Evolutionary conservation across 345 rosid genomes (phyloP), one percentile per base, ranked within the genome.

Genomic region (Eucalyptus brandiana): DNA sequence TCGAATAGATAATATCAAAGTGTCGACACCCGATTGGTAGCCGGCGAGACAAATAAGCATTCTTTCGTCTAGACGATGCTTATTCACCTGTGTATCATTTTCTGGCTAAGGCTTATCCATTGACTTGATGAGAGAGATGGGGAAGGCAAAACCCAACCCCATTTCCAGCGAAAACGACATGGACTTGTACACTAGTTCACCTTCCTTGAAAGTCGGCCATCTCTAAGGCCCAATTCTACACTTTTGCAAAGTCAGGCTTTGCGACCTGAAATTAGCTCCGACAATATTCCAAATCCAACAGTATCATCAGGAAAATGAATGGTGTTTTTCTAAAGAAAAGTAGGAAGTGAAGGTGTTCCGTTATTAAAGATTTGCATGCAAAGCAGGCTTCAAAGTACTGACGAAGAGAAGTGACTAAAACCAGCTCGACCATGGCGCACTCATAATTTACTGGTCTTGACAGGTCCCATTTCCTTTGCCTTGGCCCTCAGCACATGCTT

Each of bases 381-480:
- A 76, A 76, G 83, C 7, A 12, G 47, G 85, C 30, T 76, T 23
- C 85, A 40, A 86, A 8, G 23, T 16, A 9, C 80, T 17, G 3
- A 6, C 37, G 40, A 17, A 23, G 87, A 86, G 28, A 34, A n/a
- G 40, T 44, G 10, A 40, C 50, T 32, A 62, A 62, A 40, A 51
- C 37, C 87, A 80, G 47, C 86, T 40, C 26, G 40, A 60, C 26
- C 47, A 34, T 6, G 67, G 49, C 3, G 48, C 48, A 19, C 19
- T 89, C 92, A 96, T 42, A 97, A 90, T 92, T 94, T 96, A 88
- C 98, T 96, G 87, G 58, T 87, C 93, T 91, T 94, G 45, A 96
- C 89, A 21, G 95, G 94, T 89, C 99, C 97, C 94, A 96, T 89
- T 89, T 96, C 97, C 90, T 93, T 96, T 32, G 96, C 99, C 92